Base-by-base conservation (phyloP, 176 grass and related monocot species). In the Luzula sylvatica region DNA sequence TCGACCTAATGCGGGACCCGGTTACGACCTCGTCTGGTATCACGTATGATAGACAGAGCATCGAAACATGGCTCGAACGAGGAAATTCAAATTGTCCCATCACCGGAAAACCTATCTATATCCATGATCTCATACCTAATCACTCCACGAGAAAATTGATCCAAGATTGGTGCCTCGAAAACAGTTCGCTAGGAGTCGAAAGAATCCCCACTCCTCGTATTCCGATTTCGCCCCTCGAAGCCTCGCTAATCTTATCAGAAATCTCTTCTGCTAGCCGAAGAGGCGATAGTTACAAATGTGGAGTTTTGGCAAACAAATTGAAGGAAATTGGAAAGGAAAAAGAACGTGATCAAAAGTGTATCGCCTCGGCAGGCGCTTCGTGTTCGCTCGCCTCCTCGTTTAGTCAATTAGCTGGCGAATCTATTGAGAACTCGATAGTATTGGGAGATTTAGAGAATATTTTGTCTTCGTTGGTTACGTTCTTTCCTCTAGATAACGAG, bases 161-260 rank as follows among this genome's bases (percentile, higher is more conserved):
- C 46, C 88, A 94, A 76, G 72, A 77, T 18, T 94, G 88, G 88
- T 87, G 88, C 75, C 78, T 94, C 20, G 67, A 83, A n/a, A 82
- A 80, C 72, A 48, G 59, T 5, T 53, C 59, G 8, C 14, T 59
- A 1, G 78, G 78, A 7, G 53, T 75, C 17, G 78, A 87, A 59
- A 70, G 75, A 4, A 65, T 94, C 54, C 68, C 82, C 18, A 94
- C 88, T 15, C 88, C 88, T 14, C 52, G 43, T 19, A 80, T 65
- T 16, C 88, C 88, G 2, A 48, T 94, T 39, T 44, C 14, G 0
- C 62, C 56, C 3, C 42, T 27, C 15, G 75, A 83, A 19, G 87
- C 68, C 0, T 68, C 62, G 11, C 75, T 76, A 1, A 68, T 58
- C 9, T 26, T 94, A 3, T 66, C 59, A 0, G 57, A 38, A 0